Evolutionary conservation across 192 early-diverging fungal genomes (phyloP), one percentile per base, ranked within the genome.

Genomic region (Rhizophagus sp.): DNA sequence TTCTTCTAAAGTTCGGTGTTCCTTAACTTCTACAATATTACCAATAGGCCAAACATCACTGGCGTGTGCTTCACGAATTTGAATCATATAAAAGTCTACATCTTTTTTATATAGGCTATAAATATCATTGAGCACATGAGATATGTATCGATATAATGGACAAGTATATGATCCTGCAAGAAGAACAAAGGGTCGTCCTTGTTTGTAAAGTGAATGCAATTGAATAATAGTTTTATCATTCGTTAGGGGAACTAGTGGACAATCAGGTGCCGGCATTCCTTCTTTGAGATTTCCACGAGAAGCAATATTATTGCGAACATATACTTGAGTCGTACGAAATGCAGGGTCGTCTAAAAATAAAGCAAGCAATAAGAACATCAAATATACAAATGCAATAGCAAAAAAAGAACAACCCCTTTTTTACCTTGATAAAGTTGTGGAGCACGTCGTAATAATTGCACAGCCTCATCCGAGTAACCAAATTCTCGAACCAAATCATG

Each of bases 31-130:
- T 12, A 74, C 47, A 74, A 52, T 61, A 74, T 74, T 74, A 52
- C 73, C 73, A 74, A 74, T 74, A 61, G 73, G 47, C 73, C 73
- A 74, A 57, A 74, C 73, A 36, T 74, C 73, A 61, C 49, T 61
- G 25, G 73, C 73, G 49, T 74, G 73, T 74, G 73, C 73, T 74
- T 74, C 73, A 30, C 73, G 73, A 57, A 74, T 74, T 74, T 74
- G 73, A 74, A 74, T 74, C 73, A 74, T 74, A n/a, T 74, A 74
- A 12, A 74, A 74, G 25, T 74, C 73, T 50, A 25, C 33, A 34
- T 74, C 15, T 36, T 19, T n/a, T 6, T 13, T 11, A 74, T 74
- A 74, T 61, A 27, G 34, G 2, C 19, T 57, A 61, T 74, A 74
- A 33, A 74, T 74, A 33, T 74, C 73, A 30, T 74, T 74, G 22